Conservation (phyloP, 1,284 basidiomycete genomes). For the Cryptococcus neoformans region DNA sequence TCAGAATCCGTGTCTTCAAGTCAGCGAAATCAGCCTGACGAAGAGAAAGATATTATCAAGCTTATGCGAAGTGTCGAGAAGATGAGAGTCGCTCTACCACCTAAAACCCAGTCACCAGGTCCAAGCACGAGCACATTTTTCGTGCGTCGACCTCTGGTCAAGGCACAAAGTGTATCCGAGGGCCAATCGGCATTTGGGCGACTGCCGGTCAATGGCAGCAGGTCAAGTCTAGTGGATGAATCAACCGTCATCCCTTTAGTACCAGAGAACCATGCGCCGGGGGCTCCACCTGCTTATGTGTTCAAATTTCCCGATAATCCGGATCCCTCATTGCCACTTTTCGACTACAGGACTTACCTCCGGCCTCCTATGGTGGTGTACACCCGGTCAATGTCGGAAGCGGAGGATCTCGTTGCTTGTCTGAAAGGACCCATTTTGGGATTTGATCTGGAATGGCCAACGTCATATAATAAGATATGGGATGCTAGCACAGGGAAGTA, state of each 20-base stretch:
- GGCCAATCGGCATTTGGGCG: not conserved
- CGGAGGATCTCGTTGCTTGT: slow-evolving; percentile 31
- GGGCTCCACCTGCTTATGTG: not conserved
- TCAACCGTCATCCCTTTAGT: no score
- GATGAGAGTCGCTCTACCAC: slow-evolving; percentile 1
- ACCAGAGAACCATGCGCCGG: not conserved
- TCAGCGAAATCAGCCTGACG: not conserved
- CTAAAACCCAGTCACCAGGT: not conserved
- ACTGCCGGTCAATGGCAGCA: not conserved
- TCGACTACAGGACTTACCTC: slow-evolving; percentile 16
- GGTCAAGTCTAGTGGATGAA: not conserved
- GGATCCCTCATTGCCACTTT: slow-evolving; percentile 17
- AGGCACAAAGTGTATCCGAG: slow-evolving; percentile 1
- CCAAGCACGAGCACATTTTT: not conserved
- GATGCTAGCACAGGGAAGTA: slow-evolving; percentile 12
- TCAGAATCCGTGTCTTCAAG: not conserved
- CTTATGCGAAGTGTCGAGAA: not conserved
- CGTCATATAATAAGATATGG: slow-evolving; percentile 13
- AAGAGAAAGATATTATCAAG: slow-evolving; percentile 1
- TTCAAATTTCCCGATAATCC: not conserved
- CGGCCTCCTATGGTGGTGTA: slow-evolving; percentile 28
- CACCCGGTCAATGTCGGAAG: slow-evolving; percentile 30
- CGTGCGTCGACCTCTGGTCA: slow-evolving; percentile 4
- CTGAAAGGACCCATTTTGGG: slow-evolving; percentile 35
- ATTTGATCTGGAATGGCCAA: slow-evolving; percentile 46